These are phyloP conservation scores for Fragilaria crotonensis DNA, from an alignment of 108 stramenopile genomes.

Conservation along the genomic window DNA sequence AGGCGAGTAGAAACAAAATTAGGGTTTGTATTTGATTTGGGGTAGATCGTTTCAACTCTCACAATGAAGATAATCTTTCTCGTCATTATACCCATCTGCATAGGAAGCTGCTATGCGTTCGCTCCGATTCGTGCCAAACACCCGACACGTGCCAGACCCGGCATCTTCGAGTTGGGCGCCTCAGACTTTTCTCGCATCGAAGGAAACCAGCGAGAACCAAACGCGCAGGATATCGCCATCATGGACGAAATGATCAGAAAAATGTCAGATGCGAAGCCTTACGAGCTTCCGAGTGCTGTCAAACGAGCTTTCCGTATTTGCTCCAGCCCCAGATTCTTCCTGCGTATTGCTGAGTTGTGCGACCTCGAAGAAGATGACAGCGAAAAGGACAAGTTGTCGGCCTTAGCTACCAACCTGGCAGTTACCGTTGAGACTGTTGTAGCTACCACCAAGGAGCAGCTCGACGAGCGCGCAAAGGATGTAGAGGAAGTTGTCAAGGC, in stretches of 20 bases:
- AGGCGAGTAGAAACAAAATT: no score
- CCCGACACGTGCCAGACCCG: no score
- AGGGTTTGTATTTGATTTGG: no score
- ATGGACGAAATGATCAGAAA: slow-evolving; percentile 90
- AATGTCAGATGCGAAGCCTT: slow-evolving; percentile 66
- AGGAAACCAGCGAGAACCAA: slow-evolving; percentile 70
- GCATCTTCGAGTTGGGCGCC: no score
- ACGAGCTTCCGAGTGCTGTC: slow-evolving; percentile 82
- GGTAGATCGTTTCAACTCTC: no score
- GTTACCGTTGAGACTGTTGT: slow-evolving; percentile 72
- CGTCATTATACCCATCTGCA: no score
- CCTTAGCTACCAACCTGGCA: slow-evolving; percentile 68
- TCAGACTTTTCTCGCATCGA: slow-evolving; percentile 68
- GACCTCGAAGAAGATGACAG: slow-evolving; percentile 41
- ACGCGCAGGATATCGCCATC: slow-evolving; percentile 48
- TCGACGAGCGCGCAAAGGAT: slow-evolving; percentile 75
- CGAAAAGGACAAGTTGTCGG: slow-evolving; percentile 54
- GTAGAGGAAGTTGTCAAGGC: slow-evolving; percentile 75
- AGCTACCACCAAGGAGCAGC: slow-evolving; percentile 54
- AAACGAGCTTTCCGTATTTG: slow-evolving; percentile 73
- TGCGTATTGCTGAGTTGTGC: slow-evolving; percentile 70
- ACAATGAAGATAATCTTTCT: no score
- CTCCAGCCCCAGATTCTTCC: slow-evolving; percentile 76
- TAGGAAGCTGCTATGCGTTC: no score
- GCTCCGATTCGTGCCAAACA: no score